These are phyloP conservation scores for Speleostelium caveatum DNA, from an alignment of 78 protist species.

Conservation along the genomic window DNA sequence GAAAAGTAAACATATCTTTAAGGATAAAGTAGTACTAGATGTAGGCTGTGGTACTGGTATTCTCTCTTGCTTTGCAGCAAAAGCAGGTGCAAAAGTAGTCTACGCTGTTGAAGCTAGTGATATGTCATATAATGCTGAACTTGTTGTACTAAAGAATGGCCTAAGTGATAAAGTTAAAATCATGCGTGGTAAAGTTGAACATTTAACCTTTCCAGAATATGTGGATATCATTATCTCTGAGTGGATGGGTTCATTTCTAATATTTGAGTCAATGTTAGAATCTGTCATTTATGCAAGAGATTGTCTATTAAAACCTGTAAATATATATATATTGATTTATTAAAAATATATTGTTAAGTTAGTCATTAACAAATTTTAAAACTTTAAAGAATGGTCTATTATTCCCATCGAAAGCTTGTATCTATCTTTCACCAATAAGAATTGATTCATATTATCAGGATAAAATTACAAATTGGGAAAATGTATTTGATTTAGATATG, in stretches of 20 bases:
- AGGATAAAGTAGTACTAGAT: conserved; percentile 78
- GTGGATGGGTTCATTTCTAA: conserved; percentile 89
- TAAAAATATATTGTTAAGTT: not conserved
- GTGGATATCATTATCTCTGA: conserved; percentile 88
- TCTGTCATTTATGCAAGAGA: conserved; percentile 59
- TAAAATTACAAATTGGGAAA: conserved; percentile 49
- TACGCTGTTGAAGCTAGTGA: conserved; percentile 90
- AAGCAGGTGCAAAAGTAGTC: conserved; percentile 77
- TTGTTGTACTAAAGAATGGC: conserved; percentile 73
- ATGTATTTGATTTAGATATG: conserved; percentile 74
- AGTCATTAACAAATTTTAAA: conserved; percentile 1
- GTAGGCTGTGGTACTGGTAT: conserved; percentile 80
- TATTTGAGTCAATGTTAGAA: conserved; percentile 61
- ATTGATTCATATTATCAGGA: conserved; percentile 49
- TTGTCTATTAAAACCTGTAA: conserved; percentile 24
- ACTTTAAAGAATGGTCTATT: conserved; percentile 73
- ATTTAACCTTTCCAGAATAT: conserved; percentile 66
- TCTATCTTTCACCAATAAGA: conserved; percentile 81
- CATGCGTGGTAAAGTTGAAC: conserved; percentile 73
- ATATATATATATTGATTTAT: not conserved
- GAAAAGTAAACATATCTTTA: conserved; percentile 40
- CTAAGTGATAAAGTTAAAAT: conserved; percentile 43
- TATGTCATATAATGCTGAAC: conserved; percentile 78
- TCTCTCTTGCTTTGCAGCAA: conserved; percentile 43
- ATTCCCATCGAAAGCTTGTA: conserved; percentile 78